Evolutionary conservation across 2,329 filamentous ascomycete species (phyloP).

Genomic region (Plenodomus tracheiphilus): DNA sequence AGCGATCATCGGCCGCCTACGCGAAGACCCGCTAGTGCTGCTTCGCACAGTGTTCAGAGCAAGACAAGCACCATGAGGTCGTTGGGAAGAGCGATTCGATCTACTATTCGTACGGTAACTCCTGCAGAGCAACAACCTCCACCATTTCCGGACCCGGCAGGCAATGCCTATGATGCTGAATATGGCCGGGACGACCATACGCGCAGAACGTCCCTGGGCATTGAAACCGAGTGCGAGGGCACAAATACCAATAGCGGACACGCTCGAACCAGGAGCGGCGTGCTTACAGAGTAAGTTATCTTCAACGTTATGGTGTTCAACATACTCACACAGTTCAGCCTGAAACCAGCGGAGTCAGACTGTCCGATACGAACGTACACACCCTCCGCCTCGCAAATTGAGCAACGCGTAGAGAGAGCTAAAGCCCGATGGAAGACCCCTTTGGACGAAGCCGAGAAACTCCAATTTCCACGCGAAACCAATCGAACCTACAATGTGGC

Average conservation of each 20-base stretch:
- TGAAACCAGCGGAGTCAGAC: background rate
- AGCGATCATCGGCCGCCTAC: constrained; percentile 14
- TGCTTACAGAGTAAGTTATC: background rate
- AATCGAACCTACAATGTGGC: constrained; percentile 22
- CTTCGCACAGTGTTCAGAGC: constrained; percentile 18
- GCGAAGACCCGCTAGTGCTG: constrained; percentile 12
- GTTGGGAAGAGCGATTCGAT: constrained; percentile 31
- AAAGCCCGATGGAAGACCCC: constrained; percentile 49
- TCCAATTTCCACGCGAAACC: constrained; percentile 34
- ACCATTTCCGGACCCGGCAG: constrained; percentile 6
- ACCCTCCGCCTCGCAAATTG: constrained; percentile 46
- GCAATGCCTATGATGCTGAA: constrained; percentile 6
- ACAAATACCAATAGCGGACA: background rate
- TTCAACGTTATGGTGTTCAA: background rate
- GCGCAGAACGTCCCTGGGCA: constrained; percentile 7
- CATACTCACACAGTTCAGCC: background rate
- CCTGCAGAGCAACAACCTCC: constrained; percentile 23
- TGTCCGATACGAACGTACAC: constrained; percentile 10
- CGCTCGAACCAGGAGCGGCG: background rate
- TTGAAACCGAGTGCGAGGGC: constrained; percentile 4
- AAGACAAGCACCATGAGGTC: constrained; percentile 34
- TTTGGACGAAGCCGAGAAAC: constrained; percentile 39
- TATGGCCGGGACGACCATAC: constrained; percentile 12
- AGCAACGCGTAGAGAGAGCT: constrained; percentile 42
- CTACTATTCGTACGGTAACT: constrained; percentile 45